These are phyloP conservation scores for Pseudofabraea citricarpa DNA, from an alignment of 2,329 filamentous ascomycete genomes.

Conservation along the genomic window DNA sequence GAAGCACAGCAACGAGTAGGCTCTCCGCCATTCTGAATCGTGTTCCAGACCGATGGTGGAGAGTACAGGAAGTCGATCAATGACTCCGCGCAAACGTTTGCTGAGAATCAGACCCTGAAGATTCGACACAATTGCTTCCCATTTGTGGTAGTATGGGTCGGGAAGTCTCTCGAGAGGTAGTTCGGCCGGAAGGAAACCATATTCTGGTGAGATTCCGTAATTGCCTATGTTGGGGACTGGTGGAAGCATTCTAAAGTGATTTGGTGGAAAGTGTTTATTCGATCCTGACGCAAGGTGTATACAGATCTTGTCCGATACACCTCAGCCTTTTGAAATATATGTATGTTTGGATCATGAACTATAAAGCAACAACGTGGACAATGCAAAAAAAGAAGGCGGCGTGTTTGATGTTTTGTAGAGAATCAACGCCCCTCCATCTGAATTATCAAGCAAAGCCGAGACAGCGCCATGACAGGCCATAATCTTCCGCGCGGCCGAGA, in stretches of 20 bases:
- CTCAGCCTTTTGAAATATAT: constrained; percentile 46
- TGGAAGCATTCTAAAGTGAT: constrained; percentile 40
- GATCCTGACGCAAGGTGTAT: constrained; percentile 61
- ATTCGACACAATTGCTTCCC: constrained; percentile 83
- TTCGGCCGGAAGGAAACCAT: constrained; percentile 84
- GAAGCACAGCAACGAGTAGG: constrained; percentile 85
- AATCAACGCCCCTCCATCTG: too few relatives aligned
- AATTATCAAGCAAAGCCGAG: too few relatives aligned
- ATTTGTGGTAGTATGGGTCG: constrained; percentile 89
- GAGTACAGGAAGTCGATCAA: constrained; percentile 78
- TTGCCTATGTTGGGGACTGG: constrained; percentile 62
- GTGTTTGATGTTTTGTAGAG: too few relatives aligned
- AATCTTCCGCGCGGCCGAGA: background rate
- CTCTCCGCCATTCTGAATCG: constrained; percentile 87
- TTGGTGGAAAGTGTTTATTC: constrained; percentile 13
- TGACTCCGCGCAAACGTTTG: constrained; percentile 72
- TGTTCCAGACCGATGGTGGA: constrained; percentile 77
- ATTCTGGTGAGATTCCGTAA: constrained; percentile 72
- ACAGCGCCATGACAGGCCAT: too few relatives aligned
- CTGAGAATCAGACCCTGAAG: constrained; percentile 83
- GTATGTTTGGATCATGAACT: constrained; percentile 17
- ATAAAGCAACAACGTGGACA: background rate
- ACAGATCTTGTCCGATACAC: constrained; percentile 56
- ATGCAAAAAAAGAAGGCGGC: constrained; percentile 3
- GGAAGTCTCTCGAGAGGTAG: constrained; percentile 75